Base-by-base conservation (phyloP, 2,329 filamentous ascomycete genomes). In the Paraphaeosphaeria minitans region DNA sequence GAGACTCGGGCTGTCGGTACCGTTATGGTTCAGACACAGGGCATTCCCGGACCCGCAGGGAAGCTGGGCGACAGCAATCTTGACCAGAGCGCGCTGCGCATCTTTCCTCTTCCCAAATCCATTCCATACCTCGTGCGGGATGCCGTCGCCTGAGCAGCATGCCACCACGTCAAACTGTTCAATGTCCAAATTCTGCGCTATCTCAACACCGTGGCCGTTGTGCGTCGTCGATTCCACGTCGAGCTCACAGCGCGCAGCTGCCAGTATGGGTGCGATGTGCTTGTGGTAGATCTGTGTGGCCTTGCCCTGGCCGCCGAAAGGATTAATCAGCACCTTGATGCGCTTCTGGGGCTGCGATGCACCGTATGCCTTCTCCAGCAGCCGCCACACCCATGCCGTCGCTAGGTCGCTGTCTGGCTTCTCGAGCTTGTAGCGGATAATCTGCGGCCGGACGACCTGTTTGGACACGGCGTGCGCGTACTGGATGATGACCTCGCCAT, bases 1-100 rank as follows among this genome's bases (percentile, higher is more conserved):
- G 47, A 91, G 76, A 59, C 87, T 90, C 9, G 90, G 85, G 63
- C 85, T 87, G 63, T 89, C 85, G 0, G 93, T 93, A 5, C 94
- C 95, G 65, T 92, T 92, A 48, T 96, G 79, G 75, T 97, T 98
- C 80, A 90, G 89, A 62, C 91, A 91, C 87, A 98, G 90, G 22
- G 92, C 95, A 75, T 99, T 99, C 6, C 95, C 95, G 51, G 91
- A 95, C 14, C 95, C 95, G 72, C 93, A 96, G 1, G 95, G 95
- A 37, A 99, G 83, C 71, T 97, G 92, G 22, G 88, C 89, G 1
- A 99, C 87, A 0, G 95, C 91, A 14, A 98, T 79, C 69, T 89
- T 90, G 22, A 83, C 80, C 60, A 99, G 79, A 0, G 94, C 95
- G 56, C 84, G 84, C 33, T 83, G 81, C 21, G 93, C 93, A 77